phyloP scores from a whole-genome alignment of 2,329 filamentous ascomycete species.

The Botrytis galanthina region DNA sequence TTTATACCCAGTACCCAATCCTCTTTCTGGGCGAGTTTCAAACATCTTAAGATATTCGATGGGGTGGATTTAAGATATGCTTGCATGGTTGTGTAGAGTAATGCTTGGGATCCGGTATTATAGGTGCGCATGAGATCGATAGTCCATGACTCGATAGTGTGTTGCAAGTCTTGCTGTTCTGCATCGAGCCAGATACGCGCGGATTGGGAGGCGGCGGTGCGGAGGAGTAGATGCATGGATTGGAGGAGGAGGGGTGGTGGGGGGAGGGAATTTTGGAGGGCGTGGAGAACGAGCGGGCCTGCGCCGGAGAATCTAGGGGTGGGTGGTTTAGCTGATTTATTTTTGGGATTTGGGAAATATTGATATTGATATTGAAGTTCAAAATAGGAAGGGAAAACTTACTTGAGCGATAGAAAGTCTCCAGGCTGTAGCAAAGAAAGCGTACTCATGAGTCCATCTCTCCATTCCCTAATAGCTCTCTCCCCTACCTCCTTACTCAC shows the following conservation, averaged over 20 bases:
- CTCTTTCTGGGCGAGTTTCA: conserved; percentile 45
- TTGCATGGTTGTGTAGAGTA: conserved; percentile 52
- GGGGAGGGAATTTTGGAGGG: conserved; percentile 41
- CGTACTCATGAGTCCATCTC: conserved; percentile 52
- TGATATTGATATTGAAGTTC: neutral
- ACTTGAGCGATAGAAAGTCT: conserved; percentile 53
- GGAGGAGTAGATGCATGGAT: conserved; percentile 40
- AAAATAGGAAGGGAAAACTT: conserved; percentile 26
- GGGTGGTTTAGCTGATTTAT: neutral
- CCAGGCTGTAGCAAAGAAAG: conserved; percentile 51
- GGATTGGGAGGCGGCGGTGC: conserved; percentile 28
- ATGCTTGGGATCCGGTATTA: conserved; percentile 44
- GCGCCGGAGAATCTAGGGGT: conserved; percentile 48
- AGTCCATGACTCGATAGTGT: conserved; percentile 51
- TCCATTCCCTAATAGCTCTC: conserved; percentile 41
- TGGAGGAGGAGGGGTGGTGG: conserved; percentile 46
- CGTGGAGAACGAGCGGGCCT: conserved; percentile 44
- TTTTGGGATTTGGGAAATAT: neutral
- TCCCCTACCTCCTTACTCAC: conserved; percentile 13
- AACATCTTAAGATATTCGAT: conserved; percentile 45
- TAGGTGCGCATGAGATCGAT: conserved; percentile 52
- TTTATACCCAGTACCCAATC: conserved; percentile 52
- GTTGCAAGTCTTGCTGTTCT: conserved; percentile 52
- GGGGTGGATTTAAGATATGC: conserved; percentile 51
- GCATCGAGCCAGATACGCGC: conserved; percentile 52